phyloP scores from a whole-genome alignment of 2,329 filamentous ascomycete genomes.

The Capronia coronata region DNA sequence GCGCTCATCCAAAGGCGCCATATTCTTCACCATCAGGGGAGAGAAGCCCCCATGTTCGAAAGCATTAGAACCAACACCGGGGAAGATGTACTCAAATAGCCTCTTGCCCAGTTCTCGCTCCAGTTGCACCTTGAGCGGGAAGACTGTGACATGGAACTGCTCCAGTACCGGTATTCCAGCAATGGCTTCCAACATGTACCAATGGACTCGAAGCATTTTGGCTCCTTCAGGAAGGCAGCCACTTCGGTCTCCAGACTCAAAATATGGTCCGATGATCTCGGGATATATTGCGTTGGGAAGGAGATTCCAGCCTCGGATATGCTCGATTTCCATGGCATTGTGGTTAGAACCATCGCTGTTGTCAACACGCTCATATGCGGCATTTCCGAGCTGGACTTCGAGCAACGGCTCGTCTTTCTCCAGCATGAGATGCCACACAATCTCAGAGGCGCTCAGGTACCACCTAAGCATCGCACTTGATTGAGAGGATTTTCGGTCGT shows the following conservation, averaged over 20 bases:
- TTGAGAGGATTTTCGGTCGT: constrained; percentile 58
- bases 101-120: constrained; percentile 89
- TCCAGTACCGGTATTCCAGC: constrained; percentile 96
- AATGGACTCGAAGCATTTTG: constrained; percentile 90
- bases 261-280: constrained; percentile 87
- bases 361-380: constrained; percentile 90
- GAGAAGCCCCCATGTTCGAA: constrained; percentile 47
- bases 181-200: constrained; percentile 97
- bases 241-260: constrained; percentile 56
- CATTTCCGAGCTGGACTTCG: constrained; percentile 85
- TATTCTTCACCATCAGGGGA: constrained; percentile 47
- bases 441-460: constrained; percentile 89
- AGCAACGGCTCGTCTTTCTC: constrained; percentile 81
- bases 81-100: constrained; percentile 96
- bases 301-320: constrained; percentile 81
- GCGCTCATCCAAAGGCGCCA: constrained; percentile 44
- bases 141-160: constrained; percentile 88
- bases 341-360: constrained; percentile 95
- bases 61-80: constrained; percentile 59
- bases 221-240: constrained; percentile 12
- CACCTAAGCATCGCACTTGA: constrained; percentile 77
- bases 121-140: constrained; percentile 87
- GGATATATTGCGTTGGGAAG: constrained; percentile 88
- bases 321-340: constrained; percentile 83
- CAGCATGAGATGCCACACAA: constrained; percentile 93